phyloP scores from a whole-genome alignment of 257 asterid species.

The Plectranthus barbatus region DNA sequence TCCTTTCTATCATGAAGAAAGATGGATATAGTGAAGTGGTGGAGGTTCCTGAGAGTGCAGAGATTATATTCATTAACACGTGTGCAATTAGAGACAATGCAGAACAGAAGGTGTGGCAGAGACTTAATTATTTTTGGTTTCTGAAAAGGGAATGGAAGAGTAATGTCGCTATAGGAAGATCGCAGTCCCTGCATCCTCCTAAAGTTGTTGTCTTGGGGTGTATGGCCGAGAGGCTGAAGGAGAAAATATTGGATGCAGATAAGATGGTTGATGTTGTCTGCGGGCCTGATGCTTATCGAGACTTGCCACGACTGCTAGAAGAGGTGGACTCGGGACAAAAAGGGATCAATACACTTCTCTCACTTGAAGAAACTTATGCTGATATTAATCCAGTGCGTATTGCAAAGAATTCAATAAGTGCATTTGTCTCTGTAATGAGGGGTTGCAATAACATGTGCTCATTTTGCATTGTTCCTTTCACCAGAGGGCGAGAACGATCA shows the following conservation, averaged over 20 bases:
- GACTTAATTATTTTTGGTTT: slow-evolving; percentile 97
- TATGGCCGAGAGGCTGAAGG: slow-evolving; percentile 99
- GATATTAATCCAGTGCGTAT: slow-evolving; percentile 94
- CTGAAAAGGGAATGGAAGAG: slow-evolving; percentile 90
- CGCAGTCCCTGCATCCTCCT: slow-evolving; percentile 79
- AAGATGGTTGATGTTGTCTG: slow-evolving; percentile 99
- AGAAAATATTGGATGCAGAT: slow-evolving; percentile 87
- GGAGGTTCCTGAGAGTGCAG: slow-evolving; percentile 90
- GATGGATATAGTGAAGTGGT: slow-evolving; percentile 77
- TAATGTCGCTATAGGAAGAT: slow-evolving; percentile 85
- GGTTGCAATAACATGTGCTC: slow-evolving; percentile 99
- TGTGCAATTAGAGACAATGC: slow-evolving; percentile 99
- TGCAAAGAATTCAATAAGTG: slow-evolving; percentile 78
- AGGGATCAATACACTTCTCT: slow-evolving; percentile 94
- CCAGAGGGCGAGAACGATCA: slow-evolving; percentile 93
- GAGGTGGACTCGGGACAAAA: slow-evolving; percentile 96
- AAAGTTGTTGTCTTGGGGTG: slow-evolving; percentile 95
- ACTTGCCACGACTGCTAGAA: slow-evolving; percentile 84
- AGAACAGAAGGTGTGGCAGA: slow-evolving; percentile 95
- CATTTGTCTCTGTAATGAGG: slow-evolving; percentile 96
- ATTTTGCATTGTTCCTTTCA: slow-evolving; percentile 97
- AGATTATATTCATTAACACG: slow-evolving; percentile 81
- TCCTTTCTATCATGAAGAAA: slow-evolving; percentile 87
- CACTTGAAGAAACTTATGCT: slow-evolving; percentile 96
- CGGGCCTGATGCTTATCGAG: slow-evolving; percentile 96